These are phyloP conservation scores for Dovyalis caffra DNA, from an alignment of 345 rosid species.

Conservation along the genomic window DNA sequence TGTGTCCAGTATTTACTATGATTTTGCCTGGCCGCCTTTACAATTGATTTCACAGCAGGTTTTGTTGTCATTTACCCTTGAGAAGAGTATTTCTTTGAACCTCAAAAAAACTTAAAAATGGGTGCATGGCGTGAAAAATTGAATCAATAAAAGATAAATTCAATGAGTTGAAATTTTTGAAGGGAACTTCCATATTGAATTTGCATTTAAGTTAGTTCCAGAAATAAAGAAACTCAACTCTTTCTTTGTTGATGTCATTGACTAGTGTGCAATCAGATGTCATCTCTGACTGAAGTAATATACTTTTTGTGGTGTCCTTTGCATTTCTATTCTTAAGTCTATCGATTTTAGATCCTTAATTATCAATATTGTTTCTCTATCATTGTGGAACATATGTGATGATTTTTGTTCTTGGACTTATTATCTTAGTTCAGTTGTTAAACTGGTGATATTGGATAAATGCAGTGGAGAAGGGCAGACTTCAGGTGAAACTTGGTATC, in stretches of 20 bases:
- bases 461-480: slow-evolving; percentile 5
- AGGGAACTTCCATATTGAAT: background rate
- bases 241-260: background rate
- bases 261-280: background rate
- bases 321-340: background rate
- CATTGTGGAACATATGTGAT: background rate
- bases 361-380: background rate
- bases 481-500: slow-evolving; percentile 4
- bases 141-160: too few relatives aligned
- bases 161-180: too few relatives aligned
- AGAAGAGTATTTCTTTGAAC: background rate
- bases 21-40: background rate
- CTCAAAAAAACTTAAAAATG: background rate
- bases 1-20: background rate
- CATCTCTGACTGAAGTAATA: background rate
- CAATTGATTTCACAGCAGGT: background rate
- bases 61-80: background rate
- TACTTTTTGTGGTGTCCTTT: background rate
- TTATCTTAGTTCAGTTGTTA: slow-evolving; percentile 4
- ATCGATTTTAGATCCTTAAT: background rate
- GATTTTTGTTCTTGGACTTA: background rate
- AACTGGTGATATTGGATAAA: slow-evolving; percentile 14
- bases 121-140: background rate
- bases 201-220: background rate
- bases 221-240: background rate